phyloP scores from a whole-genome alignment of 1,139 yeast genomes.

The Scheffersomyces segobiensis region DNA sequence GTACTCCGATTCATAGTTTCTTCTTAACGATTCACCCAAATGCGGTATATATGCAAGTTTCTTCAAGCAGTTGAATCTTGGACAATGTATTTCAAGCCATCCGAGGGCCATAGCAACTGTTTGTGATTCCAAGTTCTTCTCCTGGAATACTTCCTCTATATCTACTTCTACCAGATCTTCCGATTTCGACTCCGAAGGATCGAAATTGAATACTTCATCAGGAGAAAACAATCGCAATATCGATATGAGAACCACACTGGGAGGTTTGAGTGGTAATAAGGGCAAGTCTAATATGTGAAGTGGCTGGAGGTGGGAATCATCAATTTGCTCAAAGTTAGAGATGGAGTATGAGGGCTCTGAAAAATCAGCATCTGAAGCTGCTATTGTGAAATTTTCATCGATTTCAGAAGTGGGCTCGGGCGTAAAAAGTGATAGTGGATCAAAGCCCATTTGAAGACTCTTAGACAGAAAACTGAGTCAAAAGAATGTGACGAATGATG shows the following conservation, averaged over 20 bases:
- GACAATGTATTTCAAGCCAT: slow-evolving; percentile 45
- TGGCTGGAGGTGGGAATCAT: slow-evolving; percentile 30
- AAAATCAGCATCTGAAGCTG: background rate
- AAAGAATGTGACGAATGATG: background rate
- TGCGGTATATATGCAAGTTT: slow-evolving; percentile 29
- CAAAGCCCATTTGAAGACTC: slow-evolving; percentile 31
- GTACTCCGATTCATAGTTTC: slow-evolving; percentile 23
- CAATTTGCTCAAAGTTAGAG: slow-evolving; percentile 3
- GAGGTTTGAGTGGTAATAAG: slow-evolving; percentile 45
- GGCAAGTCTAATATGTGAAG: slow-evolving; percentile 74
- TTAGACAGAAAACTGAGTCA: background rate
- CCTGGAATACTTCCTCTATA: slow-evolving; percentile 18
- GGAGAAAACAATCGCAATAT: slow-evolving; percentile 55
- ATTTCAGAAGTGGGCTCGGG: slow-evolving; percentile 17
- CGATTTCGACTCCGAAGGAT: slow-evolving; percentile 15
- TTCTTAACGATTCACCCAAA: slow-evolving; percentile 25
- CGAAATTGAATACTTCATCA: slow-evolving; percentile 57
- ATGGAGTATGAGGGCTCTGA: background rate
- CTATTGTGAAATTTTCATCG: background rate
- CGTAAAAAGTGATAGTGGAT: slow-evolving; percentile 45
- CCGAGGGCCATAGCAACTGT: slow-evolving; percentile 23
- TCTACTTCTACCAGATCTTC: slow-evolving; percentile 15
- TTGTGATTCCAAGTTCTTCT: slow-evolving; percentile 25
- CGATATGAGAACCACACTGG: slow-evolving; percentile 43
- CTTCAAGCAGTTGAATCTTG: slow-evolving; percentile 25